Evolutionary conservation across 352 stramenopile species (phyloP), one percentile per base, ranked within the genome.

Genomic region (Saprolegnia parasitica): DNA sequence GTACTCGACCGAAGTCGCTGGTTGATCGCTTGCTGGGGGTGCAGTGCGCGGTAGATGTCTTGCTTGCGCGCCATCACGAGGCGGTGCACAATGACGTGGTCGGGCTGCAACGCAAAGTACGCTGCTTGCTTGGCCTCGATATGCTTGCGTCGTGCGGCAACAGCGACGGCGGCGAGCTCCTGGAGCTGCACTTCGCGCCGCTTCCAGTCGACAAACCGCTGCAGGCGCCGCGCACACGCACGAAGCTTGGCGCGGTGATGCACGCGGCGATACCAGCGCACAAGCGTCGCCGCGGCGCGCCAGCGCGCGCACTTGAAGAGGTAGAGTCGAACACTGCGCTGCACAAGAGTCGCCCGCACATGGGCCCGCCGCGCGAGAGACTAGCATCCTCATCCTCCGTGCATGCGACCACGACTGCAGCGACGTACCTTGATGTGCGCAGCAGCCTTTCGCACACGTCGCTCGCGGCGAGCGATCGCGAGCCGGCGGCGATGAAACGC

Each of bases 81-180:
- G 18, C 63, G 45, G 18, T 70, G 63, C 29, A 70, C 63, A 23
- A 70, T 70, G 15, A 70, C 63, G 15, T 70, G 63, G 39, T 70
- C 63, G 11, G 63, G 63, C 39, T 70, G 54, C 54, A 70, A 61
- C 21, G 63, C 1, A 18, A 70, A 49, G 37, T 70, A 70, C n/a
- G 24, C 50, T 0, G 63, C 63, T 62, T 70, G 63, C 2, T 21
- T n/a, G 13, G 16, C 21, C 39, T 70, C 50, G 2, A 24, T n/a
- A 6, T 70, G 39, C 18, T 24, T 46, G 21, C 39, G 49, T n/a
- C 63, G 29, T 13, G 63, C 45, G 13, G 20, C 50, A 6, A 70
- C 18, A 4, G 63, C 63, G n/a, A 42, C 63, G 20, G 11, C 13
- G 5, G 63, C 47, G 15, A 55, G 61, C 46, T 70, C 39, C 32